Conservation (phyloP, 1,139 yeast genomes). For the Diutina mesorugosa region DNA sequence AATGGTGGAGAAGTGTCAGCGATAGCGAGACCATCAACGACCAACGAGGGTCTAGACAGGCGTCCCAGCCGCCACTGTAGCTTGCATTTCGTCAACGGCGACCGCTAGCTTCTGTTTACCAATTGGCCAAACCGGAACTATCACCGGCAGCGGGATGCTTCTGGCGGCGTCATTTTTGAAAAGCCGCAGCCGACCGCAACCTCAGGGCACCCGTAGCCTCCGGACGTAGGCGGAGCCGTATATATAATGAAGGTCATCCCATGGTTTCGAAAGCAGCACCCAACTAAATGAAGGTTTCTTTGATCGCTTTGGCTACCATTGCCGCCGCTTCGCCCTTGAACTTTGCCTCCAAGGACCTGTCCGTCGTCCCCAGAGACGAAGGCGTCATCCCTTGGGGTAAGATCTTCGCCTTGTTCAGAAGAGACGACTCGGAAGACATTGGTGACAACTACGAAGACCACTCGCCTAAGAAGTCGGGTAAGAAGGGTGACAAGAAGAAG, state of each 20-base stretch:
- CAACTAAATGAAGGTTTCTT: not conserved
- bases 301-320: not conserved
- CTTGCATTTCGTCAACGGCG: not conserved
- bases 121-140: not conserved
- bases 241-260: not conserved
- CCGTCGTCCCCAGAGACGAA: not conserved
- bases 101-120: not conserved
- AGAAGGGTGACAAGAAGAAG: not conserved
- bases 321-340: constrained; percentile 2
- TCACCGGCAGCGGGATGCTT: not conserved
- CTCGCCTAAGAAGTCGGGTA: not conserved
- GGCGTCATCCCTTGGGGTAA: not conserved
- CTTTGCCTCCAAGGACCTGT: not conserved
- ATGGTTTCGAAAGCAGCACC: not conserved
- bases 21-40: too few relatives aligned
- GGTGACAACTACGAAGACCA: not conserved
- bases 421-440: not conserved
- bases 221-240: not conserved
- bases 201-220: not conserved
- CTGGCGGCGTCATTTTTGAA: not conserved
- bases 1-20: not conserved
- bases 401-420: not conserved
- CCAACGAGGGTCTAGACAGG: too few relatives aligned
- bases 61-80: too few relatives aligned
- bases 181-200: not conserved